Evolutionary conservation across 345 rosid species (phyloP).

Genomic region (Acer yangbiense): DNA sequence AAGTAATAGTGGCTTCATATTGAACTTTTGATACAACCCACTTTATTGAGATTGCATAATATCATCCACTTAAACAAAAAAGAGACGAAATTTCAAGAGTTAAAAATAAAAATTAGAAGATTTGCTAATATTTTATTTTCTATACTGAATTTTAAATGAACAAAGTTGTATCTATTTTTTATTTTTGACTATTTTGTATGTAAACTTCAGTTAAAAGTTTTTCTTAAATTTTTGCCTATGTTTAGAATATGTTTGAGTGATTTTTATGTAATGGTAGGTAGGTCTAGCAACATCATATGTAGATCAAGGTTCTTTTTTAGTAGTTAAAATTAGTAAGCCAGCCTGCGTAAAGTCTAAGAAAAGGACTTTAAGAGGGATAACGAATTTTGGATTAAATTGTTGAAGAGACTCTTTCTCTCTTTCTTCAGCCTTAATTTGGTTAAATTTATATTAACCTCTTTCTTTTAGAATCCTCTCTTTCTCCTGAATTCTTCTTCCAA

Average conservation of each 20-base stretch:
- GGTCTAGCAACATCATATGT: neutral
- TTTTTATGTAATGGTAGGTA: neutral
- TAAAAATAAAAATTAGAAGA: neutral
- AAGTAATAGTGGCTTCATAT: neutral
- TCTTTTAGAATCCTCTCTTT: neutral
- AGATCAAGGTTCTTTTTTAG: neutral
- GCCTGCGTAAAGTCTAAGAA: neutral
- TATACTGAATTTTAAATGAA: neutral
- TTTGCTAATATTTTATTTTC: neutral
- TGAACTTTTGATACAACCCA: neutral
- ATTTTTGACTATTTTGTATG: neutral
- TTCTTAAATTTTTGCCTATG: neutral
- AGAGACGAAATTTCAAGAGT: neutral
- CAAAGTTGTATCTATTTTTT: neutral
- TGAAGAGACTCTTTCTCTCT: neutral
- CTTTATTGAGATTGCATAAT: neutral
- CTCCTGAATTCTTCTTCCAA: neutral
- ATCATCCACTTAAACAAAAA: neutral
- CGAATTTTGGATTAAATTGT: neutral
- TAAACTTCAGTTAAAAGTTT: neutral
- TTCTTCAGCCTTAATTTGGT: neutral
- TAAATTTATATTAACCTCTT: neutral
- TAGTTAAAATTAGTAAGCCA: neutral
- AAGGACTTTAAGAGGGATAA: neutral
- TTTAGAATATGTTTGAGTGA: neutral